These are phyloP conservation scores for Tephrocybe sp. DNA, from an alignment of 768 basidiomycete species.

Conservation along the genomic window DNA sequence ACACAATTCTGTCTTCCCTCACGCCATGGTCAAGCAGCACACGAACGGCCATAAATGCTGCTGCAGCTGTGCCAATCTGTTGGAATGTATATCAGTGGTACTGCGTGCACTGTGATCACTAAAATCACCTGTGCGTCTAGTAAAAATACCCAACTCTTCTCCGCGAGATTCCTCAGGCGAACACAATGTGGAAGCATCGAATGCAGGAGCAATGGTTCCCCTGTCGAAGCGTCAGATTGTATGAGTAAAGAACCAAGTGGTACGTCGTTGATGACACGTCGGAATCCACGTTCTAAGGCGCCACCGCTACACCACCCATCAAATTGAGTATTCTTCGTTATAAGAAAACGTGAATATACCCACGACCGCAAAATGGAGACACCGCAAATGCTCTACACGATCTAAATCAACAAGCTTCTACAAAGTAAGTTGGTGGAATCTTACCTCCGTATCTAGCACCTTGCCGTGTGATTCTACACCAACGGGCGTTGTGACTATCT, in stretches of 20 bases:
- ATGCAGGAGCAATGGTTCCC: constrained; percentile 87
- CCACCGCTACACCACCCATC: constrained; percentile 60
- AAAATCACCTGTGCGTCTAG: constrained; percentile 77
- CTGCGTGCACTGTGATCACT: not conserved
- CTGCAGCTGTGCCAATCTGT: constrained; percentile 90
- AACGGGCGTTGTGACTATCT: constrained; percentile 66
- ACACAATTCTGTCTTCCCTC: constrained; percentile 78
- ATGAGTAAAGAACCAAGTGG: constrained; percentile 87
- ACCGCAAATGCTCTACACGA: constrained; percentile 72
- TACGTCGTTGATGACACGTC: constrained; percentile 81
- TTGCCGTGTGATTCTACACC: constrained; percentile 57
- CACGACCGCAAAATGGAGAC: constrained; percentile 88
- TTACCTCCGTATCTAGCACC: constrained; percentile 58
- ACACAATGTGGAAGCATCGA: constrained; percentile 74
- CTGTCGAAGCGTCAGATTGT: constrained; percentile 79
- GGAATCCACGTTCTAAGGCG: constrained; percentile 87
- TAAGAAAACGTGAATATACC: constrained; percentile 25
- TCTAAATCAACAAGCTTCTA: not conserved
- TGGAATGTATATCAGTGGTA: not conserved
- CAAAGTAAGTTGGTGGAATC: not conserved
- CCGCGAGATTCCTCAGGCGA: constrained; percentile 61
- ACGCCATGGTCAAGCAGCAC: constrained; percentile 92
- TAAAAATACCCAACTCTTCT: constrained; percentile 77
- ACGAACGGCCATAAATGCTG: constrained; percentile 93
- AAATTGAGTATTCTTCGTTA: constrained; percentile 7